phyloP scores from a whole-genome alignment of 2,329 filamentous ascomycete species.

The Verticillium longisporum region DNA sequence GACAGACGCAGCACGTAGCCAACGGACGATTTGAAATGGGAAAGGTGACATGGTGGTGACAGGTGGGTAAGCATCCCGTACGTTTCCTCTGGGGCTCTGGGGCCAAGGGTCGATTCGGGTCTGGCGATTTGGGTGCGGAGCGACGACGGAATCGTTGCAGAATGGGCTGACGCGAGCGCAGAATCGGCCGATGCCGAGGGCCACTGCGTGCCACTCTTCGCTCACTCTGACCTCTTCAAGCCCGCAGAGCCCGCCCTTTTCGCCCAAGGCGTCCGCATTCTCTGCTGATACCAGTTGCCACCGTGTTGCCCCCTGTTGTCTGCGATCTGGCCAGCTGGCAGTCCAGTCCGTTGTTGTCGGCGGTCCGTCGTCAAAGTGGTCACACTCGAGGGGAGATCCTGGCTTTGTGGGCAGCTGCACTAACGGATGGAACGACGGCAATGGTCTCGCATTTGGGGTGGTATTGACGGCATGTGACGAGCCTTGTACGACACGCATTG shows the following conservation, averaged over 20 bases:
- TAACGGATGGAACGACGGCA: neutral
- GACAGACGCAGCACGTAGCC: neutral
- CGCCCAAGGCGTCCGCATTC: neutral
- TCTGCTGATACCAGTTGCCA: neutral
- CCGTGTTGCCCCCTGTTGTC: neutral
- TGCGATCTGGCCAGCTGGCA: neutral
- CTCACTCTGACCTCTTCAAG: neutral
- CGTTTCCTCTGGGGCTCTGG: slow-evolving; percentile 5
- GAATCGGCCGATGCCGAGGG: slow-evolving; percentile 26
- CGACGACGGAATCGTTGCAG: slow-evolving; percentile 15
- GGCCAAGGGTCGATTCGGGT: slow-evolving; percentile 13
- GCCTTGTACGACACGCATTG: neutral
- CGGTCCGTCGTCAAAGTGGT: neutral
- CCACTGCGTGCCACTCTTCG: slow-evolving; percentile 1
- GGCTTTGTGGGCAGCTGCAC: neutral
- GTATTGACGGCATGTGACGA: neutral
- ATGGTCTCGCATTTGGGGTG: neutral
- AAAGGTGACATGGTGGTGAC: slow-evolving; percentile 11
- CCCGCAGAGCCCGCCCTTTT: neutral
- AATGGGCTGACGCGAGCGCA: slow-evolving; percentile 26
- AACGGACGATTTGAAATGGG: slow-evolving; percentile 10
- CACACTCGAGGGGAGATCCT: neutral
- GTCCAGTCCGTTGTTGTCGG: neutral
- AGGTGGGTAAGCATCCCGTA: neutral
- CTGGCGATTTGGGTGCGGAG: slow-evolving; percentile 26